Evolutionary conservation across 2,329 filamentous ascomycete species (phyloP), one percentile per base, ranked within the genome.

Genomic region (Aspergillus eucalypticola): DNA sequence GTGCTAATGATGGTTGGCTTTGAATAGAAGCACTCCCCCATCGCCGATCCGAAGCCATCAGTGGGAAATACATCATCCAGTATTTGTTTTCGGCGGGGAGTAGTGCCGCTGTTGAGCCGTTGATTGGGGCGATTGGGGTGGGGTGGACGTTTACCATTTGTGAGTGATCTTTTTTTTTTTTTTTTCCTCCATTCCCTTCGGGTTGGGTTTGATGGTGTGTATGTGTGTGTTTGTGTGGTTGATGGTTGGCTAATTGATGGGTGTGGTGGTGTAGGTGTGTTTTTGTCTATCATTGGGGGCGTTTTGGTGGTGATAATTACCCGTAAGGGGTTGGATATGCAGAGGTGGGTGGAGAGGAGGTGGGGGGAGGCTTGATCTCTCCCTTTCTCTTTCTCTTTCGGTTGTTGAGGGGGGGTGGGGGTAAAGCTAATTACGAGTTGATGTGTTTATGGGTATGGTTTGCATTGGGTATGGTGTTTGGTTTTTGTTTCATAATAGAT

Each of bases 141-240:
- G 91, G 91, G 0, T 92, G 90, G 89, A 92, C 92, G 71, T 88
- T 85, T 59, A 93, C 90, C 0, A n/a, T n/a, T n/a, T n/a, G n/a
- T n/a, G n/a, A n/a, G 6, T 64, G 3, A 17, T 42, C 8, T 6
- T 4, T 86, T 60, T 65, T 87, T 86, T 59, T 21, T 15, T n/a
- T n/a, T n/a, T n/a, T n/a, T n/a, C n/a, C 19, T 7, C 41, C 35
- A 3, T 8, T 5, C 86, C 59, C 65, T 87, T 86, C 5, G 58
- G 65, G 87, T 41, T 67, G 71, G 11, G 8, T 11, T 11, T 41
- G 2, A 23, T 11, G 38, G 23, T 27, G 21, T 21, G 19, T 21
- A n/a, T 23, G 21, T 23, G 21, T 23, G 21, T 23, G 21, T 23
- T 3, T 3, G 21, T 23, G 21, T 5, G 21, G 21, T 23, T 2